These are phyloP conservation scores for Gossypium stocksii DNA, from an alignment of 345 rosid genomes.

Conservation along the genomic window DNA sequence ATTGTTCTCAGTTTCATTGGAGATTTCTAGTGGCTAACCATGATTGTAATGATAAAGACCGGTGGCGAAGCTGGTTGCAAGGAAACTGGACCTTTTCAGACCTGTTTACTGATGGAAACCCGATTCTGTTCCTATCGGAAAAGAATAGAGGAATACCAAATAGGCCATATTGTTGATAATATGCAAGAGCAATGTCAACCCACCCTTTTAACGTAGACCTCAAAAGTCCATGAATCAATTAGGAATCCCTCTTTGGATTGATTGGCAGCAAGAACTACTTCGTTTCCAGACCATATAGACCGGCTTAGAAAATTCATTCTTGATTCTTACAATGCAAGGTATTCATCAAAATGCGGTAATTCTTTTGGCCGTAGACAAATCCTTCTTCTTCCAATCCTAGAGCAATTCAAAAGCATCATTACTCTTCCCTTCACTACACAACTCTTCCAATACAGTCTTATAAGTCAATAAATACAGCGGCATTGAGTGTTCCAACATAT, in stretches of 20 bases:
- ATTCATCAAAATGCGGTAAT: slow-evolving; percentile 50
- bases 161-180: neutral
- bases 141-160: neutral
- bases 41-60: neutral
- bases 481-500: slow-evolving; percentile 63
- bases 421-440: slow-evolving; percentile 65
- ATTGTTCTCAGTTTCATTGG: neutral
- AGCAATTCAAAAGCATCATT: slow-evolving; percentile 65
- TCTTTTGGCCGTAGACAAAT: slow-evolving; percentile 62
- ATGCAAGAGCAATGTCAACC: neutral
- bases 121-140: neutral
- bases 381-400: slow-evolving; percentile 66
- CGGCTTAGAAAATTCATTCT: slow-evolving; percentile 23
- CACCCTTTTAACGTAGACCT: no score
- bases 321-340: slow-evolving; percentile 38
- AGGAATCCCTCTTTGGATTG: neutral
- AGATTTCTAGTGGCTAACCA: neutral
- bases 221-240: neutral
- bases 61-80: neutral
- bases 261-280: neutral
- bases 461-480: slow-evolving; percentile 71
- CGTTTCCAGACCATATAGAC: neutral
- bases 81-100: no score
- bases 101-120: no score
- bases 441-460: slow-evolving; percentile 66